Conservation (phyloP, 78 protist species). For the Emiliania huxleyi region DNA sequence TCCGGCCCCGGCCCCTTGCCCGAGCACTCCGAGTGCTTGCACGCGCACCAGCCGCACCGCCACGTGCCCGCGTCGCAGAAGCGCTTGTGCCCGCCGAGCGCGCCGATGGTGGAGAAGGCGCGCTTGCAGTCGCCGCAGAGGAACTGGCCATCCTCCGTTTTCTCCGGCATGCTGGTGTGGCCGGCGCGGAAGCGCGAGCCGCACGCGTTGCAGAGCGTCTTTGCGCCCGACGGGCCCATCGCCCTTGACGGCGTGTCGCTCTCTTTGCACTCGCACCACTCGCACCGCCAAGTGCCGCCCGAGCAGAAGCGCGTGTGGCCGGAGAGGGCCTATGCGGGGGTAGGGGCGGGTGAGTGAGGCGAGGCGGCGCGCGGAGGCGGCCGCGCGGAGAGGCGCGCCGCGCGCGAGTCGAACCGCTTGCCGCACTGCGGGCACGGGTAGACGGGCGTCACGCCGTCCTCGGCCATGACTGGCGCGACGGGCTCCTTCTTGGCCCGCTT, state of each 20-base stretch:
- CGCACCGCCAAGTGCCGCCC: constrained; percentile 14
- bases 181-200: constrained; percentile 28
- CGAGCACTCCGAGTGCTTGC: background rate
- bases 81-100: constrained; percentile 33
- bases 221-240: background rate
- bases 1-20: constrained; percentile 21
- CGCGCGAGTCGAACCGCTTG: background rate
- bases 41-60: constrained; percentile 26
- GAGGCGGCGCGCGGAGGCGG: too few relatives aligned
- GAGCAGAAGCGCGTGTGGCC: constrained; percentile 12
- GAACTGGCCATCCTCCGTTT: background rate
- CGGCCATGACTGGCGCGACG: background rate
- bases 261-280: background rate
- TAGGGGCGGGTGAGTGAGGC: too few relatives aligned
- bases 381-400: too few relatives aligned
- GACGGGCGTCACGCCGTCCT: background rate
- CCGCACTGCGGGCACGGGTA: background rate
- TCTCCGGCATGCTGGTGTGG: background rate
- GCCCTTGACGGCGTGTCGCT: background rate
- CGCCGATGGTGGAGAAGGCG: constrained; percentile 1
- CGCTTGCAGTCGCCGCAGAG: background rate
- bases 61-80: constrained; percentile 30
- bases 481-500: background rate
- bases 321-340: too few relatives aligned
- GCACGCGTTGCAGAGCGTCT: constrained; percentile 15